Percentiles rank a stretch among this genome's conserved stretches.
These are phyloP conservation scores for Sparassis latifolia DNA, from an alignment of 1,284 basidiomycete species.

Conservation along the genomic window DNA sequence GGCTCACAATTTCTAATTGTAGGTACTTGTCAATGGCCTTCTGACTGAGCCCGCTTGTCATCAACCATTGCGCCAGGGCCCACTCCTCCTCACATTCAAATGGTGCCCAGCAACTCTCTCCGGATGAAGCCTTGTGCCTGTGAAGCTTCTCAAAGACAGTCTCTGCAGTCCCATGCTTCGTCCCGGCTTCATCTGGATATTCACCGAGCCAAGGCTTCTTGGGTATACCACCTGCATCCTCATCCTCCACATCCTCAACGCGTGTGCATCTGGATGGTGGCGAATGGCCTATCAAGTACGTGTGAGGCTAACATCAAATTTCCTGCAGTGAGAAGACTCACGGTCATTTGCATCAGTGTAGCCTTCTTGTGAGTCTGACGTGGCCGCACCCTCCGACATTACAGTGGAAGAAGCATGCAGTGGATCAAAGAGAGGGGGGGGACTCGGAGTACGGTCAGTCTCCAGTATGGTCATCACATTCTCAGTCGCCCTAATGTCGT, in stretches of 20 bases:
- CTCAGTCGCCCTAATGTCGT: too few species aligned
- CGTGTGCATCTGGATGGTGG: background rate
- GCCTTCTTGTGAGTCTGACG: too few species aligned
- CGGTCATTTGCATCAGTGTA: too few species aligned
- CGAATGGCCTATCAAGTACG: background rate
- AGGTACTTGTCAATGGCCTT: slow-evolving; percentile 24
- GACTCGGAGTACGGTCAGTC: too few species aligned
- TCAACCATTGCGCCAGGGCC: slow-evolving; percentile 26
- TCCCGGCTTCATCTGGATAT: slow-evolving; percentile 2
- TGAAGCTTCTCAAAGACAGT: slow-evolving; percentile 9
- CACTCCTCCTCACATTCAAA: slow-evolving; percentile 23
- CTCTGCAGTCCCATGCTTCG: slow-evolving; percentile 1
- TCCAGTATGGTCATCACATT: too few species aligned
- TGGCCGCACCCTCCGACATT: too few species aligned
- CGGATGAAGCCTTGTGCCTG: background rate
- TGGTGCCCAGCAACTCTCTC: slow-evolving; percentile 14
- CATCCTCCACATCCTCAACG: slow-evolving; percentile 12
- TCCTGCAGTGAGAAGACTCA: too few species aligned
- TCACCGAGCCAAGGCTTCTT: slow-evolving; percentile 7
- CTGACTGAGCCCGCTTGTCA: slow-evolving; percentile 22
- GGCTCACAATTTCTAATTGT: slow-evolving; percentile 26
- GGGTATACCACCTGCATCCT: slow-evolving; percentile 10
- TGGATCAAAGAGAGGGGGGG: too few species aligned
- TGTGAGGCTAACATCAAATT: too few species aligned
- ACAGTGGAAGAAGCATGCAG: too few species aligned